Conservation (phyloP, 2,329 filamentous ascomycete genomes). For the Pseudophaeomoniella oleicola region DNA sequence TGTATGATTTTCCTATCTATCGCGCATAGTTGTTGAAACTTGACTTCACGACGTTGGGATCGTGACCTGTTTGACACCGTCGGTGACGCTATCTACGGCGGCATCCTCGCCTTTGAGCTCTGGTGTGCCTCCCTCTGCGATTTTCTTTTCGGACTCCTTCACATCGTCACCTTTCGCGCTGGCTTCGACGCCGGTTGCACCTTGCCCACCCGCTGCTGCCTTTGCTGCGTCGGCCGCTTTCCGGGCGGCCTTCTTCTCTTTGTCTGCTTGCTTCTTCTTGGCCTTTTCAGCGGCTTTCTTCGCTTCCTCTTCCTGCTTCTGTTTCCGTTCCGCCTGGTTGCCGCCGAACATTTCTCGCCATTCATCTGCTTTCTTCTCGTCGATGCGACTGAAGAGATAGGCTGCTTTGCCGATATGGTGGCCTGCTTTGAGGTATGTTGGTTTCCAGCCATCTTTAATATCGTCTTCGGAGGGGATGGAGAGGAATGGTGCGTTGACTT, state of each 20-base stretch:
- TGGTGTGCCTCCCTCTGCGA: conserved; percentile 13
- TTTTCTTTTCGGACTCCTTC: conserved; percentile 18
- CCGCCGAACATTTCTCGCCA: conserved; percentile 67
- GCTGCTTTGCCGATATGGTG: conserved; percentile 70
- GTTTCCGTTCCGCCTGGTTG: conserved; percentile 49
- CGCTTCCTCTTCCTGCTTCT: conserved; percentile 49
- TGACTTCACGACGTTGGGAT: conserved; percentile 24
- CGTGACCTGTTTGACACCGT: conserved; percentile 27
- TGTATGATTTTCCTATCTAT: no score
- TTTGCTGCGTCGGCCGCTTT: conserved; percentile 9
- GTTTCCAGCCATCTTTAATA: conserved; percentile 46
- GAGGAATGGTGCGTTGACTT: conserved; percentile 49
- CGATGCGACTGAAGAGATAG: conserved; percentile 73
- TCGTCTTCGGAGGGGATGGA: conserved; percentile 42
- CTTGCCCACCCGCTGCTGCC: conserved; percentile 4
- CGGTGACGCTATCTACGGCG: conserved; percentile 23
- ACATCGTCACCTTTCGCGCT: conserved; percentile 11
- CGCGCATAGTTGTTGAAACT: no score
- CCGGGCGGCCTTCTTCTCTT: conserved; percentile 14
- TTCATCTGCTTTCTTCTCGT: conserved; percentile 64
- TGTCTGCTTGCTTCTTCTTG: conserved; percentile 19
- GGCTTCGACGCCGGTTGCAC: conserved; percentile 16
- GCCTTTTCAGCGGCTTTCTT: conserved; percentile 21
- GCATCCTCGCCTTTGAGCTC: conserved; percentile 16
- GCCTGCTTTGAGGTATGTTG: conserved; percentile 45